Evolutionary conservation across 2,329 filamentous ascomycete species (phyloP), one percentile per base, ranked within the genome.

Genomic region (Trichoderma breve): DNA sequence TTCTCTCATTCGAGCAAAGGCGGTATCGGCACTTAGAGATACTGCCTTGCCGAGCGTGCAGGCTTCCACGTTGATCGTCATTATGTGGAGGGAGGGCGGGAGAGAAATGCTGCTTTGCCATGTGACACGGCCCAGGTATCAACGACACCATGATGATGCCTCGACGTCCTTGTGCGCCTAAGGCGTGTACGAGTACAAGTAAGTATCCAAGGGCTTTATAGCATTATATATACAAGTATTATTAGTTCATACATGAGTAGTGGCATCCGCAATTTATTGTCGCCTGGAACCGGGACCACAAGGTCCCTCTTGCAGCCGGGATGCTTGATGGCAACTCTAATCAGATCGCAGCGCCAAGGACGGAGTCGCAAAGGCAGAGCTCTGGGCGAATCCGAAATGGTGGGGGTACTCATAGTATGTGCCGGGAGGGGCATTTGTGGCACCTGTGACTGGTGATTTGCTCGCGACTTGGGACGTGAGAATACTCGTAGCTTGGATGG

Each of bases 391-490:
- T 53, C 43, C 32, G 11, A 67, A 24, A 28, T 55, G 61, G 64
- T 66, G 55, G 43, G 62, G 57, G 34, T 15, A 15, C 15, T 6
- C 4, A 4, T 21, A 66, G 55, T 15, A 53, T 71, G 63, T 67
- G 64, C 63, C 53, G 53, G 63, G 70, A 65, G 63, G 36, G 70
- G 63, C 63, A 67, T 71, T 34, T 62, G 47, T 62, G 70, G 63
- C 62, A 63, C 39, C 36, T 43, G 36, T 51, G 57, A 58, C 57
- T 64, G 55, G 43, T 21, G 43, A 60, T n/a, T 51, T 28, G 67
- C 57, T 60, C 34, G 62, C 63, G 15, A 63, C 32, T 47, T 55
- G 26, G 28, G 67, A 60, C 58, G 53, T 34, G 47, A 47, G 64
- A 36, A 34, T 5, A 34, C 26, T 28, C 26, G 26, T 28, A 21